phyloP scores from a whole-genome alignment of 495 filamentous ascomycete genomes.

The Aspergillus bertholletiae region DNA sequence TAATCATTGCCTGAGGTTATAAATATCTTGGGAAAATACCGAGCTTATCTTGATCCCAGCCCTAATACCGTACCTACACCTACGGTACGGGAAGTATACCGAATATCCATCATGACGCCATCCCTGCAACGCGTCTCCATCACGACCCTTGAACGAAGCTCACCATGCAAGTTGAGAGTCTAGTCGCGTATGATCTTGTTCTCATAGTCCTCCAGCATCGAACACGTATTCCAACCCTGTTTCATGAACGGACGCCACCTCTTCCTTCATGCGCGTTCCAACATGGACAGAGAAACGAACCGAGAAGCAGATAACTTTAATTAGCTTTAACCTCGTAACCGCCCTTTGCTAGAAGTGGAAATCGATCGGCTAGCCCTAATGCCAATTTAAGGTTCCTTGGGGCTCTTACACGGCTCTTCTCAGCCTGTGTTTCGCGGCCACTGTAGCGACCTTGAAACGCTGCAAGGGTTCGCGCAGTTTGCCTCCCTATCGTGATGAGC shows the following conservation, averaged over 20 bases:
- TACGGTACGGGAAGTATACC: no score
- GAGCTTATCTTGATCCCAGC: no score
- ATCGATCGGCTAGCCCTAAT: neutral
- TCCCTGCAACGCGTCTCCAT: constrained; percentile 7
- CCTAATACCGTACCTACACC: no score
- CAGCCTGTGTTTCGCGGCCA: constrained; percentile 14
- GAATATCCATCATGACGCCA: neutral
- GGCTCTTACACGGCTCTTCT: constrained; percentile 1
- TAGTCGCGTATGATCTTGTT: neutral
- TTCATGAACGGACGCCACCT: neutral
- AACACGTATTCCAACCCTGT: neutral
- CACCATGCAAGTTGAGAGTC: no score
- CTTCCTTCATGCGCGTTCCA: neutral
- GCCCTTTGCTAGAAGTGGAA: neutral
- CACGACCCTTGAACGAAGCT: constrained; percentile 4
- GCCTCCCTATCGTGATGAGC: no score
- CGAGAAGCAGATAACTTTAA: neutral
- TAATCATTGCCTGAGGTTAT: no score
- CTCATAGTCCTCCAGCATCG: neutral
- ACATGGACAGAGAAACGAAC: no score
- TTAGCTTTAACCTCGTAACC: neutral
- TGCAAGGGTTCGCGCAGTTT: neutral
- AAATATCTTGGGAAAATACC: no score
- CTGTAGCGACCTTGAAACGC: constrained; percentile 6
- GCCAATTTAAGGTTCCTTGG: neutral